Percentiles rank a stretch among this genome's conserved stretches.
phyloP scores from a whole-genome alignment of 306 rosid genomes.

The Prunus davidiana region DNA sequence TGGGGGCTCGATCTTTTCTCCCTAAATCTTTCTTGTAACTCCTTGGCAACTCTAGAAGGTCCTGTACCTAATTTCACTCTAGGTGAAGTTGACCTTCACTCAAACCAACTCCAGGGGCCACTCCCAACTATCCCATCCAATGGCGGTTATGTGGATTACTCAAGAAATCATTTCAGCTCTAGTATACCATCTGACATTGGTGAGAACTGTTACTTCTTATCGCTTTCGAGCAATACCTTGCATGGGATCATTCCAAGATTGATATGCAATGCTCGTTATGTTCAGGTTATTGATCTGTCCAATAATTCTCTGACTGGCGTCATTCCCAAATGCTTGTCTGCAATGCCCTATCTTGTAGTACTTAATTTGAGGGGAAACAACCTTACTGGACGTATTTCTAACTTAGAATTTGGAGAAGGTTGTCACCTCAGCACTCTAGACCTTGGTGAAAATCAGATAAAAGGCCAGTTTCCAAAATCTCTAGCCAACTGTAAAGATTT shows the following conservation, averaged over 20 bases:
- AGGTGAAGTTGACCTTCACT: conserved; percentile 34
- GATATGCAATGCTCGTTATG: conserved; percentile 7
- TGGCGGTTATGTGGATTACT: conserved; percentile 28
- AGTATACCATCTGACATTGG: conserved; percentile 15
- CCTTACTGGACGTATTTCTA: conserved; percentile 11
- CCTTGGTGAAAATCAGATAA: conserved; percentile 1
- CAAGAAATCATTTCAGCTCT: conserved; percentile 35
- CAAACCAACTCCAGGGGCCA: conserved; percentile 34
- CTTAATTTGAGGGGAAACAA: conserved; percentile 23
- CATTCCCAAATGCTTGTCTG: conserved; percentile 13
- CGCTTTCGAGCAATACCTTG: conserved; percentile 9
- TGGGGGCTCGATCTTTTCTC: background rate
- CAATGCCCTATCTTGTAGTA: background rate
- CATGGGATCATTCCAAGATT: background rate
- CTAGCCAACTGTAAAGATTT: conserved; percentile 17
- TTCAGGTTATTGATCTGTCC: conserved; percentile 21
- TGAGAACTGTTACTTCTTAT: background rate
- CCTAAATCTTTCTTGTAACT: conserved; percentile 15
- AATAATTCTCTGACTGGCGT: conserved; percentile 16
- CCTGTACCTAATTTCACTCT: too few species aligned
- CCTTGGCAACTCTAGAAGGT: background rate
- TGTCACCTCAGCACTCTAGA: background rate
- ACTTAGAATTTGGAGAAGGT: background rate
- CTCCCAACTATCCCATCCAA: background rate
- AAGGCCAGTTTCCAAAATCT: conserved; percentile 16